Base-by-base conservation (phyloP, 345 rosid genomes). In the Erysimum cheiranthoides region DNA sequence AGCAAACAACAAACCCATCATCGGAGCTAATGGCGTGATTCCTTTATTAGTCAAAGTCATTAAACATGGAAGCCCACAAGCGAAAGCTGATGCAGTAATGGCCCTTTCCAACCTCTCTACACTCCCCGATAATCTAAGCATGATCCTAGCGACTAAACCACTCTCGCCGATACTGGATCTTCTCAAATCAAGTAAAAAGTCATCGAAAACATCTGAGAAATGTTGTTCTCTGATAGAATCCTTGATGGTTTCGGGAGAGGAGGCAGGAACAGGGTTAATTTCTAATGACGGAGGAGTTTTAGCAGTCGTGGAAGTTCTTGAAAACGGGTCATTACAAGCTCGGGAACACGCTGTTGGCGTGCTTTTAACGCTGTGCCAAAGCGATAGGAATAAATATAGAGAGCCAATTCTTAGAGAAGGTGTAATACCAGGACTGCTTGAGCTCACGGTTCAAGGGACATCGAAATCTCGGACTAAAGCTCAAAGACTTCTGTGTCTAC, bases 391-490 rank as follows among this genome's bases (percentile, higher is more conserved):
- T 85, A 92, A 80, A 85, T 95, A 87, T 68, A 82, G 98, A 78
- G 93, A 90, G 80, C 98, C 91, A 3, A 95, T 95, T 66, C 93
- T 95, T 13, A 75, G 77, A 85, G 99, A 95, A 86, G 99, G 99
- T 57, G 99, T 90, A 10, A 95, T 95, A 66, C 99, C 99, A 0
- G 99, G 99, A 61, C 82, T 95, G 31, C 98, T 95, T 1, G 98
- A 95, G 85, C 93, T 95, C 5, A 95, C 98, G 6, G 98, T 95
- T 53, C 98, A 92, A 81, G 99, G 99, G 40, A 88, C 99, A 4
- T 84, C 92, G 2, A 90, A 90, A 79, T 84, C 97, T 52, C 97
- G 84, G 69, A 65, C 66, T 17, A 95, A 90, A 75, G 98, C 99
- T 3, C 87, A 85, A n/a, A 85, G 85, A 8, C 86, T 95, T 4